These are phyloP conservation scores for Ceratocystis cacaofunesta DNA, from an alignment of 2,329 filamentous ascomycete genomes.

Conservation along the genomic window DNA sequence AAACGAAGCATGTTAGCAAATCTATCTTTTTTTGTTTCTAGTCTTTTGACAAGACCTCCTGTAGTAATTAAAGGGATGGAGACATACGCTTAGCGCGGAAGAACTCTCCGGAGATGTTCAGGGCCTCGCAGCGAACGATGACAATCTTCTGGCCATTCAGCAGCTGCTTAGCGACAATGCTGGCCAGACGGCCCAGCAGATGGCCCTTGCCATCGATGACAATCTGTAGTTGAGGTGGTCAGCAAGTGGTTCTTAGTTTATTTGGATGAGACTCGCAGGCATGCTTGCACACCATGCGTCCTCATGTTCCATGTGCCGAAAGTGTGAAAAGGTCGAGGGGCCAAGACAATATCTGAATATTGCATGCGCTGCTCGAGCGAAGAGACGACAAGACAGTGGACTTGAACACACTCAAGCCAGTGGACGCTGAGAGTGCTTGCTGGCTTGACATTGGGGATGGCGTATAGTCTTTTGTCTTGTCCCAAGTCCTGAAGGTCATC, in stretches of 20 bases:
- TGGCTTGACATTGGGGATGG: not conserved
- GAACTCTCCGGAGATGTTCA: constrained; percentile 99
- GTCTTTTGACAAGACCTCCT: not conserved
- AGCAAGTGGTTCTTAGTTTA: constrained; percentile 13
- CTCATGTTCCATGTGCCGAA: not conserved
- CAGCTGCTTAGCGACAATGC: constrained; percentile 97
- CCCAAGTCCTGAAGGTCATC: not conserved
- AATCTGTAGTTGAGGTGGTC: constrained; percentile 44
- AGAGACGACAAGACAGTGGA: not conserved
- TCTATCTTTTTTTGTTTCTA: not conserved
- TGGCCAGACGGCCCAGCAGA: constrained; percentile 96
- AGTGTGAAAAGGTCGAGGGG: not conserved
- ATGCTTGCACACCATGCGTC: not conserved
- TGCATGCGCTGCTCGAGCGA: not conserved
- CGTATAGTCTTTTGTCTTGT: not conserved
- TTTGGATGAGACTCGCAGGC: not conserved
- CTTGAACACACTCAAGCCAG: not conserved
- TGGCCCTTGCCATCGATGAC: constrained; percentile 99
- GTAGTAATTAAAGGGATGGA: constrained; percentile 6
- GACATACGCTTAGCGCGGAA: constrained; percentile 99
- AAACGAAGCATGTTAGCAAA: constrained; percentile 18
- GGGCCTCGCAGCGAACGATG: constrained; percentile 92
- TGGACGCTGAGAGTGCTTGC: not conserved
- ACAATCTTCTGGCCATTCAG: constrained; percentile 99
- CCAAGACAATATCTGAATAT: constrained; percentile 7